Conservation (phyloP, 2,329 filamentous ascomycete species). For the Fusarium sp. region DNA sequence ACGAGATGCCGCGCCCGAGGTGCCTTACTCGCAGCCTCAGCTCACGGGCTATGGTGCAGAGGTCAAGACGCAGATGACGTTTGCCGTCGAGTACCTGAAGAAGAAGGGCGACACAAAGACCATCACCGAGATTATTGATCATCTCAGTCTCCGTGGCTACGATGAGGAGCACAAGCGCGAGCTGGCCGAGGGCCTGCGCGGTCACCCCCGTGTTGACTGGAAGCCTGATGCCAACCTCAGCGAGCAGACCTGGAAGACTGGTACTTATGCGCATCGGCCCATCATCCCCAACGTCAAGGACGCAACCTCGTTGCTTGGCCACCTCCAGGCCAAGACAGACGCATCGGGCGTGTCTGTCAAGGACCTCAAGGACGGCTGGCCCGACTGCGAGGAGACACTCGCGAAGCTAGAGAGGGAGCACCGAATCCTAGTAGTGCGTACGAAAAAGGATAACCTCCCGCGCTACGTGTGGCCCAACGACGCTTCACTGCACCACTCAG, state of each 20-base stretch:
- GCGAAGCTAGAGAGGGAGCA: constrained; percentile 81
- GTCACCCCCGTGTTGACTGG: constrained; percentile 71
- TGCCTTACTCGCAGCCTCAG: constrained; percentile 80
- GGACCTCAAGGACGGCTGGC: constrained; percentile 97
- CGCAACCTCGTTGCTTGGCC: constrained; percentile 80
- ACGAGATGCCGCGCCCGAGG: constrained; percentile 64
- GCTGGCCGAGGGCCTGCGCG: constrained; percentile 76
- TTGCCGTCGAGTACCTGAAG: constrained; percentile 86
- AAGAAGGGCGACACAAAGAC: constrained; percentile 76
- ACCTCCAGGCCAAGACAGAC: constrained; percentile 84
- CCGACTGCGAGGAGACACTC: constrained; percentile 83
- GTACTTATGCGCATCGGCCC: constrained; percentile 86
- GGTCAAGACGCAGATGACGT: constrained; percentile 88
- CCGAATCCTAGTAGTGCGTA: constrained; percentile 85
- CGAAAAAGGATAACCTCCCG: constrained; percentile 91
- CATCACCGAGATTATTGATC: constrained; percentile 82
- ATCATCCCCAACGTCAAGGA: constrained; percentile 83
- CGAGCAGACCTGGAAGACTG: constrained; percentile 74
- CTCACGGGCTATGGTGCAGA: constrained; percentile 82
- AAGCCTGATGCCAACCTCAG: constrained; percentile 69
- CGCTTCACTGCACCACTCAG: constrained; percentile 76
- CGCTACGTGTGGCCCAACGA: constrained; percentile 92
- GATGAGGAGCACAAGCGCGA: constrained; percentile 71
- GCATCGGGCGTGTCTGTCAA: constrained; percentile 86
- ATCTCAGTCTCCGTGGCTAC: constrained; percentile 77